These are phyloP conservation scores for Leishmania braziliensis DNA, from an alignment of 208 protist genomes.

Conservation along the genomic window DNA sequence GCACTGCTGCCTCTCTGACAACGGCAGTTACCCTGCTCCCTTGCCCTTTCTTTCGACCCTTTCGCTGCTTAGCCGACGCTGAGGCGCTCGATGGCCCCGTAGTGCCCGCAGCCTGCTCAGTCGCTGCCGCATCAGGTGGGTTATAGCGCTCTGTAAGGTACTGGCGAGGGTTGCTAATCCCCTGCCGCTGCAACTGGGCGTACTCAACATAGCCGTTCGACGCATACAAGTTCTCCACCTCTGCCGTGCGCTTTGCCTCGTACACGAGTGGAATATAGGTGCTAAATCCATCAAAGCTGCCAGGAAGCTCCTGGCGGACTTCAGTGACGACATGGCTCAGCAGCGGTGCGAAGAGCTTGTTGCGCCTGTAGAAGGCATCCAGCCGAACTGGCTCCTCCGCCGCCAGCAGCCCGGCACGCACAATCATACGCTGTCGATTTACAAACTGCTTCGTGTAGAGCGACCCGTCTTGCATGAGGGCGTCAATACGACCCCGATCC, in stretches of 20 bases:
- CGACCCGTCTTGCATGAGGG: constrained; percentile 49
- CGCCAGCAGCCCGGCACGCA: constrained; percentile 72
- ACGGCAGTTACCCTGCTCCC: constrained; percentile 10
- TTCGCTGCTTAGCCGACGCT: constrained; percentile 16
- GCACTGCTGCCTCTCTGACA: constrained; percentile 1
- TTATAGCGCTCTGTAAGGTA: constrained; percentile 71
- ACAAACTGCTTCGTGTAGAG: constrained; percentile 84
- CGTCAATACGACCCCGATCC: constrained; percentile 34
- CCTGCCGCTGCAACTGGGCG: constrained; percentile 45
- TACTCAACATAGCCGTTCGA: constrained; percentile 84
- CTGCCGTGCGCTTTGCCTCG: constrained; percentile 38
- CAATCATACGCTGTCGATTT: constrained; percentile 50
- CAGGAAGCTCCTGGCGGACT: constrained; percentile 51
- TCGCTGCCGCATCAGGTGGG: constrained; percentile 23
- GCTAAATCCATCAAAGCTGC: constrained; percentile 45
- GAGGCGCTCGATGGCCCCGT: neutral
- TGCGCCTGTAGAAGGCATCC: constrained; percentile 55
- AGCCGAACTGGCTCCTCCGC: constrained; percentile 60
- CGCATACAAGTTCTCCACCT: constrained; percentile 75
- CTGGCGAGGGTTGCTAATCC: constrained; percentile 57
- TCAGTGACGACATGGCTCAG: constrained; percentile 39
- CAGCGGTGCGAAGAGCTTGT: constrained; percentile 60
- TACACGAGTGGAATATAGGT: constrained; percentile 62
- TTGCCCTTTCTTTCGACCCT: constrained; percentile 26
- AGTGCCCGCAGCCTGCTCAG: neutral